Conservation (phyloP, 495 filamentous ascomycete species). For the Penicillium verhagenii region DNA sequence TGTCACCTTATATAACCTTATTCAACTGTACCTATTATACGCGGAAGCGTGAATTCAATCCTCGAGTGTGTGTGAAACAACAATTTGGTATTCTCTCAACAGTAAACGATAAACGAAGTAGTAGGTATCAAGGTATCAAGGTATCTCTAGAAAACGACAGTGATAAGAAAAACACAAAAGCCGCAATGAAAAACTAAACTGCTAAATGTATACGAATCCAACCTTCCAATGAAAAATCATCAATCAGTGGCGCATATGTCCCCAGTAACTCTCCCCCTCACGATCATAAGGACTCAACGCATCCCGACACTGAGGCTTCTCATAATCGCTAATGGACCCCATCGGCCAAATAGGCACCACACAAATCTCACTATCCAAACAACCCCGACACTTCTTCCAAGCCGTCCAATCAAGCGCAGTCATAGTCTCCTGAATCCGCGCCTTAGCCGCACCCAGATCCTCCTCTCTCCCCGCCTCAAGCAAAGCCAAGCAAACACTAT, state of each 20-base stretch:
- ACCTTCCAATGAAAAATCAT: no score
- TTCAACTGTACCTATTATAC: conserved; percentile 23
- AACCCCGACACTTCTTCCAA: conserved; percentile 60
- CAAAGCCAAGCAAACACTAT: conserved; percentile 51
- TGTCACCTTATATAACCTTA: conserved; percentile 2
- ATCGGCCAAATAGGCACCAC: conserved; percentile 67
- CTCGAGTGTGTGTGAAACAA: conserved; percentile 1
- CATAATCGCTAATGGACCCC: conserved; percentile 53
- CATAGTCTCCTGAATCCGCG: conserved; percentile 40
- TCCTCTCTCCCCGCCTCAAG: conserved; percentile 35
- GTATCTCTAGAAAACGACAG: neutral
- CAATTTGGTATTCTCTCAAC: conserved; percentile 4
- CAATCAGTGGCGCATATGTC: conserved; percentile 7
- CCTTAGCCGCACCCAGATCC: conserved; percentile 22
- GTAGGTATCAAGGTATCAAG: neutral
- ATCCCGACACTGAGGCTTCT: conserved; percentile 49
- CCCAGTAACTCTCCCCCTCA: conserved; percentile 41
- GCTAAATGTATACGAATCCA: no score
- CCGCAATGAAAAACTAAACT: no score
- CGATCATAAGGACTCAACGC: conserved; percentile 19
- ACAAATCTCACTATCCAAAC: conserved; percentile 58
- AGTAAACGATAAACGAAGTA: neutral
- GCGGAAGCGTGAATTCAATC: conserved; percentile 13
- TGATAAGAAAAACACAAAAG: neutral
- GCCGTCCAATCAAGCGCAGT: conserved; percentile 56